Base-by-base conservation (phyloP, 306 rosid species). In the Trifolium subterraneum region DNA sequence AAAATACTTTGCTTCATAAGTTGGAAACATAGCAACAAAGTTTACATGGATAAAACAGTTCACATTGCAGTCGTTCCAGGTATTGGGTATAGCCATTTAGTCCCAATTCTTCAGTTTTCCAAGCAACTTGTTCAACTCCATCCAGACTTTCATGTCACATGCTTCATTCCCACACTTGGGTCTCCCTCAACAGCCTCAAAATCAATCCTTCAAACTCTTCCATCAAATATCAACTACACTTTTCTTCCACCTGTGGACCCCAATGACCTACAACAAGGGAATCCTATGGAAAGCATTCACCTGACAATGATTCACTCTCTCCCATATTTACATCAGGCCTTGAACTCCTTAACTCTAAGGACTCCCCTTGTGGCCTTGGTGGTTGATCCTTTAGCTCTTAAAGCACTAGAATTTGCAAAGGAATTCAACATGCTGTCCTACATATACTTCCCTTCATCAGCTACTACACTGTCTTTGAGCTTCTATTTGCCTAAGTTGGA, bases 401-500 rank as follows among this genome's bases (percentile, higher is more conserved):
- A 50, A n/a, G 56, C 56, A 16, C 23, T 50, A 8, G 22, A 16
- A 2, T 16, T 50, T 2, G 23, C 56, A 7, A 50, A 50, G 22
- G 56, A 50, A 16, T 50, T 50, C 23, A 50, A 50, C 56, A n/a
- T 50, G 56, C 2, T 50, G 23, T 50, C 56, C 23, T 50, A 50
- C 8, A 3, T 50, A n/a, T 50, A 50, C 56, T 50, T n/a, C 1
- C 56, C 56, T 51, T 3, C 58, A 16, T 7, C 22, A 51, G 58
- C 22, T 20, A 51, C 58, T 10, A 19, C 13, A 7, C 2, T 51
- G 25, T 18, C 58, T 9, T 51, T 11, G 12, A 7, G 9, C 25
- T 51, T 51, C 11, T 12, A 44, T 13, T 44, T 44, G n/a, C 64
- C 42, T 0, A 45, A 7, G 6, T 50, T 81, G 58, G 84, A 80